phyloP scores from a whole-genome alignment of 116 monocot species.

The Papilionanthe hybrid region DNA sequence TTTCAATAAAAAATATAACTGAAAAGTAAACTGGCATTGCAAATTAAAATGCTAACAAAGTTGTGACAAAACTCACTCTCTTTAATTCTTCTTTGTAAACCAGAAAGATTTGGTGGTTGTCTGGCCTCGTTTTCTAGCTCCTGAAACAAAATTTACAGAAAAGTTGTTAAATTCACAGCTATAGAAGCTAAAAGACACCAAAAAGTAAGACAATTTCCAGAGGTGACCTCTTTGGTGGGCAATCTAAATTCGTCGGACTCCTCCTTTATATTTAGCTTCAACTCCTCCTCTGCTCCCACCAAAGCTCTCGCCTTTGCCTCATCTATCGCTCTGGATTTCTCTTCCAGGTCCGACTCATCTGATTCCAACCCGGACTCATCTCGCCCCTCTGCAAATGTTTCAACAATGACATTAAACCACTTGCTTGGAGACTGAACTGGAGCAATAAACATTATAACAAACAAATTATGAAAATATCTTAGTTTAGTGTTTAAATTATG shows the following conservation, averaged over 20 bases:
- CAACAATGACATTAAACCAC: slow-evolving; percentile 2
- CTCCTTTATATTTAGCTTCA: slow-evolving; percentile 64
- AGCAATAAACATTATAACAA: no score
- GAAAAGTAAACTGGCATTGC: background rate
- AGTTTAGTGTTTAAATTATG: no score
- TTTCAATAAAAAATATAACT: background rate
- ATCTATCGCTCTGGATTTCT: slow-evolving; percentile 61
- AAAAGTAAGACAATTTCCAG: background rate
- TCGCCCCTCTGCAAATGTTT: slow-evolving; percentile 23
- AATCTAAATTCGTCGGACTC: slow-evolving; percentile 85
- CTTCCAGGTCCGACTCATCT: slow-evolving; percentile 59
- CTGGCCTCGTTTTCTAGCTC: no score
- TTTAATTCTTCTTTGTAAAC: slow-evolving; percentile 60
- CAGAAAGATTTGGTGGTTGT: slow-evolving; percentile 58
- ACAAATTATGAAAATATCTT: no score
- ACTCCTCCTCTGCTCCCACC: slow-evolving; percentile 60
- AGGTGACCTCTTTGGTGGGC: slow-evolving; percentile 73
- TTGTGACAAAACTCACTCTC: slow-evolving; percentile 45
- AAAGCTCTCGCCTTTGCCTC: slow-evolving; percentile 43
- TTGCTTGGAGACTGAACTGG: background rate
- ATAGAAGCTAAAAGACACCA: background rate
- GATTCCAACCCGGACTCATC: slow-evolving; percentile 41
- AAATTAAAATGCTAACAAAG: background rate
- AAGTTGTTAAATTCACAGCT: background rate
- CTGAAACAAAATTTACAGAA: slow-evolving; percentile 13